Conservation (phyloP, 495 filamentous ascomycete genomes). For the Penicillium samsonianum region DNA sequence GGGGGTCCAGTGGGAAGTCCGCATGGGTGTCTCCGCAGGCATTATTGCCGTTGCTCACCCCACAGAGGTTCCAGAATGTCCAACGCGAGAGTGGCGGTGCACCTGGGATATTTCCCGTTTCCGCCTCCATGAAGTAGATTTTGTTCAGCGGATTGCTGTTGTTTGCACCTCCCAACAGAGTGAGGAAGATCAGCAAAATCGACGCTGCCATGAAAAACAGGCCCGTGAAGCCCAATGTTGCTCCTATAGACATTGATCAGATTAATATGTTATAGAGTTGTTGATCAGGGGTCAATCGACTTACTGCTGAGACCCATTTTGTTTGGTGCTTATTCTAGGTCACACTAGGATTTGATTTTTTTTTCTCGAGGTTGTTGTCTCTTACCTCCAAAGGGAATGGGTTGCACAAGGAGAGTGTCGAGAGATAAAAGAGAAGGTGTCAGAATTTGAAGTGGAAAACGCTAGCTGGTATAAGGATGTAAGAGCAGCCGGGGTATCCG, state of each 20-base stretch:
- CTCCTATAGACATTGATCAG: conserved; percentile 34
- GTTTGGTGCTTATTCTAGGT: conserved; percentile 1
- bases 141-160: conserved; percentile 62
- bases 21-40: conserved; percentile 56
- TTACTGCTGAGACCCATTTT: conserved; percentile 42
- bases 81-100: conserved; percentile 70
- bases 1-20: conserved; percentile 67
- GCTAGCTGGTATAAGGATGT: conserved; percentile 5
- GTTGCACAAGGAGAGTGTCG: neutral
- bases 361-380: neutral
- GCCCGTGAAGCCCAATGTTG: conserved; percentile 57
- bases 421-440: conserved; percentile 1
- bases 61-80: conserved; percentile 84
- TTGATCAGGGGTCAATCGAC: conserved; percentile 5
- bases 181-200: conserved; percentile 75
- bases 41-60: conserved; percentile 54
- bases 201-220: conserved; percentile 75
- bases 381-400: neutral
- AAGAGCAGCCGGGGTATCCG: conserved; percentile 25
- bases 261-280: conserved; percentile 12
- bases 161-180: conserved; percentile 69
- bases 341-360: neutral
- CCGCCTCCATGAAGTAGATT: conserved; percentile 80
- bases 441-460: neutral
- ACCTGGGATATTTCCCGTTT: conserved; percentile 67